Evolutionary conservation across 2,329 filamentous ascomycete genomes (phyloP), one percentile per base, ranked within the genome.

Genomic region (Emmonsiellopsis sp.): DNA sequence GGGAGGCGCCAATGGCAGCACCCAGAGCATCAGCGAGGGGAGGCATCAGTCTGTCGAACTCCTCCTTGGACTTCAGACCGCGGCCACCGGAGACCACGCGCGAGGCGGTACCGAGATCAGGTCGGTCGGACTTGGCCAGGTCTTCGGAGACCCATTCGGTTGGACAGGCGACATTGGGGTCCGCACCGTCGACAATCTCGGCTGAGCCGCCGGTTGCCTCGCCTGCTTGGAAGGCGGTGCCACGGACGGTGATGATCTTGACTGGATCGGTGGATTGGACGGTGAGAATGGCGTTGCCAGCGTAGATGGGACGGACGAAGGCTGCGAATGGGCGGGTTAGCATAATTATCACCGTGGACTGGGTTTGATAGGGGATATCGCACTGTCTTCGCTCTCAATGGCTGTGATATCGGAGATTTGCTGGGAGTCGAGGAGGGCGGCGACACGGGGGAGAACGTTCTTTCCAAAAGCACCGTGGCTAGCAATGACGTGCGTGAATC

Each of bases 391-490:
- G 71, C 82, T 82, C 71, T 96, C 84, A 66, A 98, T 86, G 1
- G 74, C 78, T 14, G 84, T 96, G 61, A 97, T 87, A 68, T 98
- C 93, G 44, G 91, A 95, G 57, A 98, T 84, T 68, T 95, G 91
- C 74, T 96, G 91, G 37, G 86, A 83, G 69, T 98, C 93, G 55
- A 98, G 79, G 53, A 98, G 76, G 17, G 93, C 93, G 17, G 93
- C 89, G 13, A 96, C 87, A 57, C 93, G 85, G 40, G 93, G 93
- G 73, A 98, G 78, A 45, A 98, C 71, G 71, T 86, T 94, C 82
- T 98, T 98, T 65, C 93, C 93, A 72, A 98, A 98, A 1, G 93
- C 90, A 27, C 91, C 93, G 75, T 97, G 90, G 53, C 87, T 86
- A 40, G 86, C 87, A 63, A 98, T 80, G 58, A 98, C 81, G 68